Base-by-base conservation (phyloP, 768 basidiomycete species). In the Russula dissimulans region DNA sequence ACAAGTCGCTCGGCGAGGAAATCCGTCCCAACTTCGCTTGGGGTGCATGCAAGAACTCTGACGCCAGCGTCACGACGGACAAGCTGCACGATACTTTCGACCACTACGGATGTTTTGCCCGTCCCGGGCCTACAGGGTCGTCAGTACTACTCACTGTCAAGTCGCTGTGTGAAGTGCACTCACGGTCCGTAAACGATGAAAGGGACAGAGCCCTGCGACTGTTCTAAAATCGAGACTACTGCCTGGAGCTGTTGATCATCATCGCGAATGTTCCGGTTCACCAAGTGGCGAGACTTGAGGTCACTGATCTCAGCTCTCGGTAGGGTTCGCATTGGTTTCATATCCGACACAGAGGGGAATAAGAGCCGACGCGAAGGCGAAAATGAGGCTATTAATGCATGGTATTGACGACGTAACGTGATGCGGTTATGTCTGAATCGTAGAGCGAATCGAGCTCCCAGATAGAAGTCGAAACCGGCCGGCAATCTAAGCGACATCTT, bases 101-200 rank as follows among this genome's bases (percentile, higher is more conserved):
- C 70, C 18, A 74, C 51, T 4, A 72, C 73, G 9, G 71, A 69
- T 4, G 75, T 76, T 64, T 76, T 76, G 10, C 75, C 75, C 3
- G 75, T 76, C 0, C 76, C 76, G 0, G 76, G 75, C 1, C 76
- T 77, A 52, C 5, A 34, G 11, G 18, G 22, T 6, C 3, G n/a
- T 41, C 44, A 61, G 12, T 43, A 29, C 26, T 12, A 18, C 31
- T 6, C 22, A 4, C 17, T n/a, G 18, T 38, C 18, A 32, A 44
- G 17, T 12, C 15, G 31, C 4, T 38, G 26, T 29, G 12, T 34
- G 8, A 9, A 12, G 36, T 34, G 1, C 1, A 71, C 84, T 69
- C 67, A 83, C 81, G 82, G 84, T n/a, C 84, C 84, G 68, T 82
- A 85, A 12, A 86, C 71, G 18, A 83, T 69, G 65, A 86, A 85